phyloP scores from a whole-genome alignment of 1,284 basidiomycete species.

The Rhodotorula mucilaginosa region DNA sequence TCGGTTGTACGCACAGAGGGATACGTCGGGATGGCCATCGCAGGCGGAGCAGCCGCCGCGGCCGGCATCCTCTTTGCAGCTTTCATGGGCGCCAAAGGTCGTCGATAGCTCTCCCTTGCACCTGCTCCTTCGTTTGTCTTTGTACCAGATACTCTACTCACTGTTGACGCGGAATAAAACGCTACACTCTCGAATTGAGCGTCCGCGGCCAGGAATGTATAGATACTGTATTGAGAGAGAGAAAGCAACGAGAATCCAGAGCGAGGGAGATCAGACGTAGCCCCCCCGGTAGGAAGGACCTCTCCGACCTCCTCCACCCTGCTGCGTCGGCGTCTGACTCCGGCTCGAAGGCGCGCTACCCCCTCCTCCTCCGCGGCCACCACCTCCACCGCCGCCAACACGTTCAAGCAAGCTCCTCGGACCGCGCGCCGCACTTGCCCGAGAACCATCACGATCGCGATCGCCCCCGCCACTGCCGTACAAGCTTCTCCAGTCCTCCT shows the following conservation, averaged over 20 bases:
- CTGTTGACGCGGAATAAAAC: too few relatives aligned
- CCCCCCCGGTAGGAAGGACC: slow-evolving; percentile 2
- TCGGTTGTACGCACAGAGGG: slow-evolving; percentile 59
- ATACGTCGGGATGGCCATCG: slow-evolving; percentile 88
- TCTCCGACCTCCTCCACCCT: neutral
- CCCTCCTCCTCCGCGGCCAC: neutral
- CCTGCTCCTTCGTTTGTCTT: too few relatives aligned
- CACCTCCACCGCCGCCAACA: neutral
- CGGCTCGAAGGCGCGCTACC: neutral
- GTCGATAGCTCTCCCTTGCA: neutral
- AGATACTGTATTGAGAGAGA: neutral
- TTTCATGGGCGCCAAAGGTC: slow-evolving; percentile 51
- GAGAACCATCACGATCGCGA: neutral
- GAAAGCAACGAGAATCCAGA: neutral
- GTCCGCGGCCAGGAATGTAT: neutral
- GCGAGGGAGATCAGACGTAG: neutral
- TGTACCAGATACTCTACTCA: too few relatives aligned
- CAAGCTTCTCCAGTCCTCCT: slow-evolving; percentile 3
- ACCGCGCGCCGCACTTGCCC: neutral
- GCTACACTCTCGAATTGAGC: neutral
- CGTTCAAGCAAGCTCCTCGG: slow-evolving; percentile 4
- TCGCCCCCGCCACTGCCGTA: neutral
- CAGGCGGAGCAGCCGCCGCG: slow-evolving; percentile 82
- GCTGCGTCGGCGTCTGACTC: neutral
- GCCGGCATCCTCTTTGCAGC: slow-evolving; percentile 77